These are phyloP conservation scores for Colletotrichum magnum DNA, from an alignment of 2,329 filamentous ascomycete genomes.

Conservation along the genomic window DNA sequence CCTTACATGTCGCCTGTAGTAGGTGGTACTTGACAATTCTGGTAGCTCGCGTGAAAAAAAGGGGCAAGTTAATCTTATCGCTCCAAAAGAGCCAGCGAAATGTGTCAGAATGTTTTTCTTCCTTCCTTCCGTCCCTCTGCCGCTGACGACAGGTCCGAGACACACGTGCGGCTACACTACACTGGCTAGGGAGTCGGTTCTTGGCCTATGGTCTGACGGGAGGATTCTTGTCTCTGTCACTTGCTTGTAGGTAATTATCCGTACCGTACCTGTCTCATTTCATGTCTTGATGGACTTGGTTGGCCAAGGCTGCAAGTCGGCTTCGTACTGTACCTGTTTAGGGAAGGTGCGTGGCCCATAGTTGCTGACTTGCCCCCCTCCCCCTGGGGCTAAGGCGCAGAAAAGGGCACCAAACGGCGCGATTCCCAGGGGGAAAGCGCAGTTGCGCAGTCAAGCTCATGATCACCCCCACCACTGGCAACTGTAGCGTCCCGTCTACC, in stretches of 20 bases:
- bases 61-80: conserved; percentile 19
- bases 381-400: too few relatives aligned
- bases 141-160: conserved; percentile 6
- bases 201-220: conserved; percentile 7
- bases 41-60: conserved; percentile 6
- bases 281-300: too few relatives aligned
- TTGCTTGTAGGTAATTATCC: too few relatives aligned
- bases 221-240: background rate
- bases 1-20: too few relatives aligned
- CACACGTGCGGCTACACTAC: background rate
- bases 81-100: background rate
- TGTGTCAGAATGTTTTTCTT: conserved; percentile 8
- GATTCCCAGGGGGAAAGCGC: too few relatives aligned
- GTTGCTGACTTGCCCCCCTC: too few relatives aligned
- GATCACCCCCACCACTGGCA: background rate
- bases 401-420: too few relatives aligned
- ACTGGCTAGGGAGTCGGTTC: background rate
- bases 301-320: background rate
- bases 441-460: background rate
- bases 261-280: too few relatives aligned
- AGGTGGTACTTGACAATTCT: too few relatives aligned
- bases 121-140: background rate
- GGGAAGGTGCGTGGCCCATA: too few relatives aligned
- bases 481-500: too few relatives aligned
- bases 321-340: too few relatives aligned